These are phyloP conservation scores for Xylariaceae sp. DNA, from an alignment of 2,329 filamentous ascomycete species.

Conservation along the genomic window DNA sequence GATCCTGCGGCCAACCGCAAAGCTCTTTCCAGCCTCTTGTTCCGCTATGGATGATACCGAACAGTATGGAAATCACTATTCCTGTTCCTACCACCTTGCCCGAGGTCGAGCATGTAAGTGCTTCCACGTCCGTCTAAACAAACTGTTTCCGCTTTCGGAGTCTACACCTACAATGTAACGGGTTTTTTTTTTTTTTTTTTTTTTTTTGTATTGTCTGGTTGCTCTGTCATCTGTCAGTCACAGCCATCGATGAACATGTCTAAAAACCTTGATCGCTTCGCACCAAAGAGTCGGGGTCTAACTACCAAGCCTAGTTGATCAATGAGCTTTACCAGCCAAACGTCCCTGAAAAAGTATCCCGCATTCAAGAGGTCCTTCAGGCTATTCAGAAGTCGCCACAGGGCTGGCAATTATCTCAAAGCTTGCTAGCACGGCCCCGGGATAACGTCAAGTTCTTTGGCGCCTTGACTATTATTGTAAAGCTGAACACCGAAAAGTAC, in stretches of 20 bases:
- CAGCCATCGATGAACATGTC: neutral
- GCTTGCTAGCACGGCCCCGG: constrained; percentile 63
- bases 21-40: constrained; percentile 13
- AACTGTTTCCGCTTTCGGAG: neutral
- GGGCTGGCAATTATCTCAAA: constrained; percentile 82
- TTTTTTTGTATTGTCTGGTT: neutral
- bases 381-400: constrained; percentile 71
- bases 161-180: neutral
- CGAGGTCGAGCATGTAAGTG: constrained; percentile 30
- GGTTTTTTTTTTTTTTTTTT: too few relatives aligned
- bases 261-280: neutral
- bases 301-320: constrained; percentile 39
- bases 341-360: constrained; percentile 43
- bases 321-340: constrained; percentile 52
- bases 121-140: neutral
- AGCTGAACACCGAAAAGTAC: constrained; percentile 86
- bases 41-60: constrained; percentile 27
- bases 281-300: neutral
- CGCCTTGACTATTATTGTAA: constrained; percentile 87
- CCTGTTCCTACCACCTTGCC: constrained; percentile 26
- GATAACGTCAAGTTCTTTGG: constrained; percentile 86
- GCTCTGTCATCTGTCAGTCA: neutral
- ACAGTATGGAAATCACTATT: constrained; percentile 27
- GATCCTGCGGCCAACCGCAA: constrained; percentile 7
- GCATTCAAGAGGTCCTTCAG: constrained; percentile 69